Conservation (phyloP, 352 stramenopile genomes). For the Phytophthora multivora region DNA sequence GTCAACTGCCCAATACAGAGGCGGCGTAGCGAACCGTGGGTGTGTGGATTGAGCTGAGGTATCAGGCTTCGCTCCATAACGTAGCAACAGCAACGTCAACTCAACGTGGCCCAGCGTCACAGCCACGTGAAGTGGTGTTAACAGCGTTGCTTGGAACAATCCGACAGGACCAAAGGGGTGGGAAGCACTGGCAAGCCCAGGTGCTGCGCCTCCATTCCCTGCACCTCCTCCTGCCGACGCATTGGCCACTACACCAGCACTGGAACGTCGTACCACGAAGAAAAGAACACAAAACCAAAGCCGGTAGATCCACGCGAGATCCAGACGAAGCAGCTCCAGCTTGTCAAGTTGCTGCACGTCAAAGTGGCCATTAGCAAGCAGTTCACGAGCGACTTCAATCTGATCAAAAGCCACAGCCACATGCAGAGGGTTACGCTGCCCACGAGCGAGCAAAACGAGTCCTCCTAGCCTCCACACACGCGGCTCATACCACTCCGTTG, state of each 20-base stretch:
- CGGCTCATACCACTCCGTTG: slow-evolving; percentile 63
- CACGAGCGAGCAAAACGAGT: slow-evolving; percentile 35
- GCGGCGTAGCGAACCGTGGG: slow-evolving; percentile 60
- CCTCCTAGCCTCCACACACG: slow-evolving; percentile 23
- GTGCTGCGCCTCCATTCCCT: slow-evolving; percentile 26
- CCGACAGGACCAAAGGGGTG: slow-evolving; percentile 69
- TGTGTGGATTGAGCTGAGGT: slow-evolving; percentile 50
- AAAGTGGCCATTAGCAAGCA: slow-evolving; percentile 63
- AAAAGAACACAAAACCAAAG: slow-evolving; percentile 68
- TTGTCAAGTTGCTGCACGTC: slow-evolving; percentile 78
- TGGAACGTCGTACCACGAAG: slow-evolving; percentile 42
- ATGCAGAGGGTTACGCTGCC: slow-evolving; percentile 76
- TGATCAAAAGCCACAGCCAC: slow-evolving; percentile 78
- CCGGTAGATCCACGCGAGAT: slow-evolving; percentile 70
- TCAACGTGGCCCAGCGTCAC: slow-evolving; percentile 72
- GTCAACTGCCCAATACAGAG: slow-evolving; percentile 74
- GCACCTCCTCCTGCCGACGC: slow-evolving; percentile 21
- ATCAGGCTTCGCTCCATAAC: slow-evolving; percentile 70
- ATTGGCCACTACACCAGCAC: slow-evolving; percentile 27
- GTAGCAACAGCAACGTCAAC: slow-evolving; percentile 67
- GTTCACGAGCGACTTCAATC: slow-evolving; percentile 60
- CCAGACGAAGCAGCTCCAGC: slow-evolving; percentile 72
- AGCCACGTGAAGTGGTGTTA: slow-evolving; percentile 77
- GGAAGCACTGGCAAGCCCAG: slow-evolving; percentile 33
- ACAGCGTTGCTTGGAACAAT: slow-evolving; percentile 59